Evolutionary conservation across 345 rosid genomes (phyloP).

Genomic region (Lumnitzera racemosa): DNA sequence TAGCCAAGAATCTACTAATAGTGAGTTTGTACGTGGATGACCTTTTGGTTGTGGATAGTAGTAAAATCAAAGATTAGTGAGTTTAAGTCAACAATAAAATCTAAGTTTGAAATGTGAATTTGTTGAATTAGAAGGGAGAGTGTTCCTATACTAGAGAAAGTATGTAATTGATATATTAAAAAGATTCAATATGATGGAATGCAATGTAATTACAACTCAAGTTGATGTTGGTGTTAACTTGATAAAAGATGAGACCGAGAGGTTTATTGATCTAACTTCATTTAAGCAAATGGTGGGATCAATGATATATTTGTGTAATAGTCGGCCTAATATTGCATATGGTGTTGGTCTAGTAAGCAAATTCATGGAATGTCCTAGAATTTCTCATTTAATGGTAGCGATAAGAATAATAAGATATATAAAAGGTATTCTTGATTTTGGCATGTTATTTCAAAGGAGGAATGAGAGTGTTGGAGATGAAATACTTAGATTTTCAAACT

Average conservation of each 20-base stretch:
- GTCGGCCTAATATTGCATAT: not conserved
- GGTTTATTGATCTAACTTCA: not conserved
- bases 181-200: too few species aligned
- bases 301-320: not conserved
- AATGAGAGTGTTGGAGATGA: not conserved
- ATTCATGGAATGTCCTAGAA: not conserved
- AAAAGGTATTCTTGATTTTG: not conserved
- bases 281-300: not conserved
- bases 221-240: not conserved
- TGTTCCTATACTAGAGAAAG: too few species aligned
- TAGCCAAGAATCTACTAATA: too few species aligned
- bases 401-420: not conserved
- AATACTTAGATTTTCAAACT: not conserved
- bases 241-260: not conserved
- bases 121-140: too few species aligned
- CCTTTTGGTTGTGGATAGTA: too few species aligned
- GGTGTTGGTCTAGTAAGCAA: not conserved
- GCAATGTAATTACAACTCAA: not conserved
- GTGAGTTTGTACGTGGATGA: too few species aligned
- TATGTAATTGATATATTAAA: too few species aligned
- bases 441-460: not conserved
- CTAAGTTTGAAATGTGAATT: too few species aligned
- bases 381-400: not conserved
- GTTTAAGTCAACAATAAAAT: too few species aligned
- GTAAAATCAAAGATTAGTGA: too few species aligned